Evolutionary conservation across 2,329 filamentous ascomycete species (phyloP), one percentile per base, ranked within the genome.

Genomic region (Aspergillus pseudoterreus): DNA sequence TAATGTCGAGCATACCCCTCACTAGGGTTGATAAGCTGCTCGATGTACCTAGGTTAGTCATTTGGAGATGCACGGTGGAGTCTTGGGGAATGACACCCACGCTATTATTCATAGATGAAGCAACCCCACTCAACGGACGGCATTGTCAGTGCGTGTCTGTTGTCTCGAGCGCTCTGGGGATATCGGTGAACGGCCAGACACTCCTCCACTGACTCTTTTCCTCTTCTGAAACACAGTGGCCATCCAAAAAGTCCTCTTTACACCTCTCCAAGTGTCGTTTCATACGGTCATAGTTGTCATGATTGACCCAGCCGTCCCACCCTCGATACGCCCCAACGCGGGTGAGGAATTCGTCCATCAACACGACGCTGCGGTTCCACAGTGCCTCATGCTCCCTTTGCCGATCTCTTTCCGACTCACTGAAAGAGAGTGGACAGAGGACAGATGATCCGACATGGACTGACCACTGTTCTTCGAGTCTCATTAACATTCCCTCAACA

Each of bases 261-360:
- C 12, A 27, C 8, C 17, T n/a, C 3, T 33, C 22, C 10, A 49
- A 36, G 10, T 24, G 36, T 12, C 22, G 24, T 19, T 35, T 49
- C 14, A 32, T 21, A 17, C 6, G 8, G 6, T 36, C 17, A 17
- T 49, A 49, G 17, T 43, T 43, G 19, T 43, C 27, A 35, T 43
- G 47, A 14, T 35, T 43, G 9, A 43, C 47, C 47, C 47, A 43
- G 14, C 47, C 47, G 19, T 43, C 38, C 47, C 47, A 49, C 33
- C 47, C 47, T n/a, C 39, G 36, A 24, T 43, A 42, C 3, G 38
- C 38, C 12, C 47, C 47, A n/a, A 43, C 24, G 12, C 30, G 24
- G 6, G 17, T 4, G 4, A 49, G 47, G 3, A 49, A 42, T 12
- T 49, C 11, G 21, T 49, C 47, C 47, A 49, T 43, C 6, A 36